Evolutionary conservation across 2,329 filamentous ascomycete species (phyloP).

Genomic region (Cadophora sp.): DNA sequence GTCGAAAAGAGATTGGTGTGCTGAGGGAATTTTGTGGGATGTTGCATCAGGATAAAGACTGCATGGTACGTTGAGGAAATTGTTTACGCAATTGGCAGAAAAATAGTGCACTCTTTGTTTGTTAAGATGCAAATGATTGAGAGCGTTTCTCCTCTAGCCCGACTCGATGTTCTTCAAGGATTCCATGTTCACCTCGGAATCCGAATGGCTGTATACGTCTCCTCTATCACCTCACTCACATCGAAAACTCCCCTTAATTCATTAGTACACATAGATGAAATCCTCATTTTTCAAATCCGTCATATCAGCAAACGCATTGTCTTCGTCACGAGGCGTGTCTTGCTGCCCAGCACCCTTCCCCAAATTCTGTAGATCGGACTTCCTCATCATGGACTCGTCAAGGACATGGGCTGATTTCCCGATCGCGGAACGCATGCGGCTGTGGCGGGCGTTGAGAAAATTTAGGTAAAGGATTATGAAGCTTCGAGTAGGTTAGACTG

Average conservation of each 20-base stretch:
- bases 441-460: constrained; percentile 53
- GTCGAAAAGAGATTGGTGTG: not conserved
- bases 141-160: not conserved
- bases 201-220: not conserved
- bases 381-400: constrained; percentile 61
- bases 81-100: not conserved
- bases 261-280: constrained; percentile 60
- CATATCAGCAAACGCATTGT: constrained; percentile 61
- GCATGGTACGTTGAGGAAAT: not conserved
- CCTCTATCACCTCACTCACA: too few species aligned
- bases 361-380: constrained; percentile 38
- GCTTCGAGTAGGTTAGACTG: constrained; percentile 18
- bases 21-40: not conserved
- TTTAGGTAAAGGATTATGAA: constrained; percentile 54
- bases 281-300: constrained; percentile 69
- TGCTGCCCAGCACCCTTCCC: constrained; percentile 14
- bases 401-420: constrained; percentile 65
- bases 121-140: not conserved
- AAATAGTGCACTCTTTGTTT: not conserved
- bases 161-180: not conserved
- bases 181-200: not conserved
- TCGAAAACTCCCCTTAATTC: too few species aligned
- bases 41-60: not conserved
- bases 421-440: constrained; percentile 60
- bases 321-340: constrained; percentile 40